Conservation (phyloP, 768 basidiomycete species). For the Agaricus subrufescens region DNA sequence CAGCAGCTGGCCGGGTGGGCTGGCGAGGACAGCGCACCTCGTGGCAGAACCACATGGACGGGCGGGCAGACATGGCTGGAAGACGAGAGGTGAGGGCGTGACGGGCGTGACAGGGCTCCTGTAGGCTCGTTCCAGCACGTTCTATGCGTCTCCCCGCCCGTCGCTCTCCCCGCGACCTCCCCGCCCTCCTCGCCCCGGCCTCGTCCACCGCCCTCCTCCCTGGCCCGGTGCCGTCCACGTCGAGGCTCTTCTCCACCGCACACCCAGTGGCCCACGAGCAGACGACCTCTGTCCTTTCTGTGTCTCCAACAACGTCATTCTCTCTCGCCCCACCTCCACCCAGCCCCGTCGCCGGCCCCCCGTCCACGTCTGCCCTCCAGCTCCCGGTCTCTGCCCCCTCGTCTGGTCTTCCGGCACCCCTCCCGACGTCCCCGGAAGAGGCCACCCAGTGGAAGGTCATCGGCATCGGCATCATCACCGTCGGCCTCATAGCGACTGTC, state of each 20-base stretch:
- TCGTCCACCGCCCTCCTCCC: too few relatives aligned
- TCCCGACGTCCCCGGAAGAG: slow-evolving; percentile 34
- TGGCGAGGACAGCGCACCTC: slow-evolving; percentile 36
- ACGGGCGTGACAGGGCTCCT: background rate
- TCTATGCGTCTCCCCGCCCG: background rate
- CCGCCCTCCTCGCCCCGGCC: background rate
- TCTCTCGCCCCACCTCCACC: background rate
- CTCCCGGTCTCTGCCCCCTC: background rate
- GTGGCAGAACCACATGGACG: slow-evolving; percentile 79
- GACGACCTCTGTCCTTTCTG: background rate
- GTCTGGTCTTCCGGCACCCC: slow-evolving; percentile 11
- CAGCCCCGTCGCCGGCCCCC: too few relatives aligned
- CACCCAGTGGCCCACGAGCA: background rate
- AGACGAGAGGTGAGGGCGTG: slow-evolving; percentile 8
- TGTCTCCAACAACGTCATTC: background rate
- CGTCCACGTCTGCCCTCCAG: background rate
- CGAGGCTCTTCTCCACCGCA: background rate
- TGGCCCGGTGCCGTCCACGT: too few relatives aligned
- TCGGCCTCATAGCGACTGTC: slow-evolving; percentile 51
- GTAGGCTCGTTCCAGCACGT: background rate
- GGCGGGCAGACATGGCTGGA: slow-evolving; percentile 57
- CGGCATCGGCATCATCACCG: slow-evolving; percentile 60
- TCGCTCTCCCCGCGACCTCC: background rate
- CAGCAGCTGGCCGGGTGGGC: slow-evolving; percentile 7
- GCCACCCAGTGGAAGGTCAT: slow-evolving; percentile 64